These are phyloP conservation scores for Hyparrhenia diplandra DNA, from an alignment of 176 grass and related monocot genomes.

Conservation along the genomic window DNA sequence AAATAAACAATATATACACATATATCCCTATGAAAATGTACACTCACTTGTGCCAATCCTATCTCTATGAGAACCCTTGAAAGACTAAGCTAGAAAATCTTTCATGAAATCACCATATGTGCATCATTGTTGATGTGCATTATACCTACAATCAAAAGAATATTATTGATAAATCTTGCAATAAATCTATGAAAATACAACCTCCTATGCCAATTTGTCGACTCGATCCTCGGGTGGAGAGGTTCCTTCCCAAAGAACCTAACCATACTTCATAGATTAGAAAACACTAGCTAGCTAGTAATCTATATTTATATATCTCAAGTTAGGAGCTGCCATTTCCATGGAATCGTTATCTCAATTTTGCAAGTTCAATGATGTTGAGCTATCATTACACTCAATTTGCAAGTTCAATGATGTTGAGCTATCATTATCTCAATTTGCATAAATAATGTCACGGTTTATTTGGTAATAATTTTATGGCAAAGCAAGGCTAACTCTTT, in stretches of 20 bases:
- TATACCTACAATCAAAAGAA: background rate
- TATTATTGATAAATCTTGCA: background rate
- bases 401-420: too few species aligned
- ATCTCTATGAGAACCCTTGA: background rate
- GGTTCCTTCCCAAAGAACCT: background rate
- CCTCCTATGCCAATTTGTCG: background rate
- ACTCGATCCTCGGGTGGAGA: background rate
- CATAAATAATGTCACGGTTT: background rate
- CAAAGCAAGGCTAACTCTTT: background rate
- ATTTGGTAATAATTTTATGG: background rate
- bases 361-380: too few species aligned
- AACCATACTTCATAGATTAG: background rate
- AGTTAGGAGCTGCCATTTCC: too few species aligned
- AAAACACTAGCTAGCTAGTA: background rate
- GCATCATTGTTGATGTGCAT: background rate
- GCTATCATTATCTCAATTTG: background rate
- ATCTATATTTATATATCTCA: background rate
- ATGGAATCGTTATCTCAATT: too few species aligned
- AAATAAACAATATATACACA: background rate
- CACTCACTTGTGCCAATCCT: background rate
- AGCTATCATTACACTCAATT: too few species aligned
- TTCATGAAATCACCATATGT: background rate
- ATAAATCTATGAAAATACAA: background rate
- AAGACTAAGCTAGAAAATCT: background rate
- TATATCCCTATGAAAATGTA: background rate